Evolutionary conservation across 192 early-diverging fungal genomes (phyloP).

Genomic region (Umbelopsis sp.): DNA sequence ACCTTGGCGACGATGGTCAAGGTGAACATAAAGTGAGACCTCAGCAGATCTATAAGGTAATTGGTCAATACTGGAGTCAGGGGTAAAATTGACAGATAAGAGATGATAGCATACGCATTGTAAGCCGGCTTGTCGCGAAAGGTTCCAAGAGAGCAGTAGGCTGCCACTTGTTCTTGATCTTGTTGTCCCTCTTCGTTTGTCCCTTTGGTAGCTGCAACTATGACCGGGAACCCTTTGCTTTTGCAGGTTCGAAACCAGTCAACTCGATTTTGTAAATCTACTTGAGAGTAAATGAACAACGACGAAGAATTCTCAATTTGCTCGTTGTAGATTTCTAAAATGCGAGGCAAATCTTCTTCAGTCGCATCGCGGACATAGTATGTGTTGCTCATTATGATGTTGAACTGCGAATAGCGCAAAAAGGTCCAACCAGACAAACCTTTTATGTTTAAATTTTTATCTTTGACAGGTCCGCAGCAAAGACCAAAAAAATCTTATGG

Average conservation of each 20-base stretch:
- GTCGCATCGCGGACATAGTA: constrained; percentile 45
- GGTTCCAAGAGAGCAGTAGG: constrained; percentile 29
- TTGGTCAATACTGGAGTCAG: background rate
- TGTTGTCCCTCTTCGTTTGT: constrained; percentile 13
- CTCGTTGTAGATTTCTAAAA: constrained; percentile 54
- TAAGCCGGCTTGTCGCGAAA: constrained; percentile 30
- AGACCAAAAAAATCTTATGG: no score
- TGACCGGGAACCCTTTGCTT: constrained; percentile 46
- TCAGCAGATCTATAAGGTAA: constrained; percentile 45
- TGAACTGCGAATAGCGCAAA: no score
- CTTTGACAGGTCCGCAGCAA: no score
- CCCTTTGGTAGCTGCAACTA: constrained; percentile 43
- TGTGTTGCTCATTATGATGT: constrained; percentile 1
- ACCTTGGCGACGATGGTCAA: constrained; percentile 48
- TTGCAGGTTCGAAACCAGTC: constrained; percentile 46
- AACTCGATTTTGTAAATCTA: constrained; percentile 41
- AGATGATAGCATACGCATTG: constrained; percentile 8
- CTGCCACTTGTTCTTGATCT: constrained; percentile 2
- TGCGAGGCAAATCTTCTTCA: constrained; percentile 41
- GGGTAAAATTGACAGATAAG: background rate
- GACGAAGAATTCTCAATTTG: constrained; percentile 44
- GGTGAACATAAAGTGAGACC: constrained; percentile 54
- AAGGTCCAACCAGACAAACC: no score
- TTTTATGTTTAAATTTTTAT: no score
- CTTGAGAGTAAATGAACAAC: constrained; percentile 47